Evolutionary conservation across 2,329 filamentous ascomycete species (phyloP).

Genomic region (Phyllosticta citribraziliensis): DNA sequence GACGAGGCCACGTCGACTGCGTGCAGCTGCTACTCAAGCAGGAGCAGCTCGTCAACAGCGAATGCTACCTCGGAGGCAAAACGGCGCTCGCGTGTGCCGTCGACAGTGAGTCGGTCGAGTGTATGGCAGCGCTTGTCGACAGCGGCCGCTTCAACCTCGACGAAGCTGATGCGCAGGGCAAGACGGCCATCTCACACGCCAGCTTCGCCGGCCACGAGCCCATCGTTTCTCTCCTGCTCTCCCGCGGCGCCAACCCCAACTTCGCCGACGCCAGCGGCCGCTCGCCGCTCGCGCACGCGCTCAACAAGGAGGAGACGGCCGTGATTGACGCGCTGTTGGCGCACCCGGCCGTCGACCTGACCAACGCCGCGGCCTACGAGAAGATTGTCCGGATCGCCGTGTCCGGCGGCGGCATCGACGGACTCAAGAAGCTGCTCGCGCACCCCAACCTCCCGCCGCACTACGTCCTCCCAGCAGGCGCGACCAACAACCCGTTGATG

Average conservation of each 20-base stretch:
- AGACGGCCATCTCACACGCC: neutral
- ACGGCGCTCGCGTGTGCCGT: neutral
- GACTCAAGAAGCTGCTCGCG: neutral
- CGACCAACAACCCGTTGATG: neutral
- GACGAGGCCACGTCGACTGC: neutral
- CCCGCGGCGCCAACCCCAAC: neutral
- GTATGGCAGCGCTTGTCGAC: neutral
- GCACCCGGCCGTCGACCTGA: neutral
- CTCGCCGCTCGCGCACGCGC: neutral
- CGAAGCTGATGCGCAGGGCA: neutral
- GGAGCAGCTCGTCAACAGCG: neutral
- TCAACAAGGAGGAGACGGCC: neutral
- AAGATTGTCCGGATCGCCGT: neutral
- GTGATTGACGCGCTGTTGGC: neutral
- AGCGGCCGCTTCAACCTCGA: neutral
- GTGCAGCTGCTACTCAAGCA: neutral
- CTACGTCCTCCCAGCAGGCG: neutral
- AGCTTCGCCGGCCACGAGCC: neutral
- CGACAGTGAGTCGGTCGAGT: neutral
- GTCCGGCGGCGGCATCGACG: neutral
- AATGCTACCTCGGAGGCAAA: neutral
- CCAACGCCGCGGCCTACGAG: neutral
- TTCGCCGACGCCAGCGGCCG: neutral
- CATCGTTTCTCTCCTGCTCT: neutral
- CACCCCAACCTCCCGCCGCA: neutral